phyloP scores from a whole-genome alignment of 2,329 filamentous ascomycete genomes.

The Fusarium cicatricum region DNA sequence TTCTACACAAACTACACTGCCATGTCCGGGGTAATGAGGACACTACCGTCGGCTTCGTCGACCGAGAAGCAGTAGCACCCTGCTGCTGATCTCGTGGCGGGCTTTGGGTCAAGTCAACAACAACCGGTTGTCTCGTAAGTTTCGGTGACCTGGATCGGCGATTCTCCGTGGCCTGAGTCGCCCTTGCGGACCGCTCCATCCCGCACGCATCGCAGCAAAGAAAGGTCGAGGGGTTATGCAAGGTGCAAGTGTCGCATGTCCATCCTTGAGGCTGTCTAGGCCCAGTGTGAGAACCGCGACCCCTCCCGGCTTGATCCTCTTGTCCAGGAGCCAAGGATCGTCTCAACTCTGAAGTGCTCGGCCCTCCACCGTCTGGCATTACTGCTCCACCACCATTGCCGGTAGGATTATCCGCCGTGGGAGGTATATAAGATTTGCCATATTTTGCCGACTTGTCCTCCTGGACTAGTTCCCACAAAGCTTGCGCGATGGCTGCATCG shows the following conservation, averaged over 20 bases:
- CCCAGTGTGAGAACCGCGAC: not conserved
- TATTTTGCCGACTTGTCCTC: conserved; percentile 72
- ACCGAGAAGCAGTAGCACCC: conserved; percentile 1
- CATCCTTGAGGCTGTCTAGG: conserved; percentile 48
- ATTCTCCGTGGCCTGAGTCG: conserved; percentile 25
- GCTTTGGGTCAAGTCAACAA: conserved; percentile 48
- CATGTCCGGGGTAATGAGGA: conserved; percentile 50
- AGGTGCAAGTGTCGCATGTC: conserved; percentile 64
- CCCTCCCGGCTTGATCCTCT: not conserved
- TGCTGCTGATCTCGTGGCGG: conserved; percentile 37
- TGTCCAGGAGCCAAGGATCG: not conserved
- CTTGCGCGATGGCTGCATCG: conserved; percentile 84
- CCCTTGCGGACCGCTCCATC: conserved; percentile 47
- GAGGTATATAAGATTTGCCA: conserved; percentile 60
- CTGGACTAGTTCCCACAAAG: conserved; percentile 85
- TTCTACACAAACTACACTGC: conserved; percentile 62
- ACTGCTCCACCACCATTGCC: conserved; percentile 52
- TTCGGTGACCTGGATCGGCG: conserved; percentile 27
- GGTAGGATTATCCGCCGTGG: conserved; percentile 60
- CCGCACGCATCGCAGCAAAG: conserved; percentile 67
- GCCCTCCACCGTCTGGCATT: conserved; percentile 28
- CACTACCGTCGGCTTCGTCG: conserved; percentile 1
- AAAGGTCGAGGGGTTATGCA: conserved; percentile 61
- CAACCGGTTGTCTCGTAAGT: conserved; percentile 21
- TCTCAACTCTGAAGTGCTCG: conserved; percentile 14